Base-by-base conservation (phyloP, 805 yeast genomes). In the Wickerhamiella shivajii region DNA sequence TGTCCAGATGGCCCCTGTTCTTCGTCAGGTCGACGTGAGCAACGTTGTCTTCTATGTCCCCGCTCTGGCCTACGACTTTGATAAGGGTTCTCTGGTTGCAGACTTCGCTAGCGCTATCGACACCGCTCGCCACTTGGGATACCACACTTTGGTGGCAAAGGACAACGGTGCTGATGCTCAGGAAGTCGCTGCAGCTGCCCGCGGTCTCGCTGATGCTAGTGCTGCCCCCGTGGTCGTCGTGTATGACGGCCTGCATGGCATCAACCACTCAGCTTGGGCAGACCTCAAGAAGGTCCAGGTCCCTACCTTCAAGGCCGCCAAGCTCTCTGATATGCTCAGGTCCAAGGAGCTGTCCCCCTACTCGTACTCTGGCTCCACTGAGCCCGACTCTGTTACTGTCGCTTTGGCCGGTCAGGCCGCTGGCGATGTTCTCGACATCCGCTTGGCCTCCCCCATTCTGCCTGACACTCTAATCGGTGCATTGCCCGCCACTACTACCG, bases 361-460 rank as follows among this genome's bases (percentile, higher is more conserved):
- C 48, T 81, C 79, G 54, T 81, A 76, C 56, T 57, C 52, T 39
- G 95, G 95, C 34, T 61, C 62, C 34, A 51, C 53, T 7, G 55
- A 62, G 36, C 75, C 93, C 6, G 69, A 69, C 28, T 70, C 77
- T 16, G 79, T 85, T n/a, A 74, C 79, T 52, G 87, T 84, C 21
- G 63, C 74, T n/a, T 73, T 77, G 43, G 93, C 94, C 16, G 27
- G 23, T 64, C 90, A 25, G 56, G 66, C 27, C 84, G 77, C 14
- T 10, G 15, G n/a, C 10, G 18, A 17, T 26, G 18, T 6, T 26
- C 18, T 15, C n/a, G 24, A 6, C 18, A 25, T 25, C 28, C 7
- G 7, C 9, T 18, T 9, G 18, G n/a, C 18, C 15, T 18, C 23
- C 16, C 29, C 33, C 16, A 22, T 18, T 12, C 10, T 25, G 7